Conservation (phyloP, 257 asterid genomes). For the Nicotiana knightiana region DNA sequence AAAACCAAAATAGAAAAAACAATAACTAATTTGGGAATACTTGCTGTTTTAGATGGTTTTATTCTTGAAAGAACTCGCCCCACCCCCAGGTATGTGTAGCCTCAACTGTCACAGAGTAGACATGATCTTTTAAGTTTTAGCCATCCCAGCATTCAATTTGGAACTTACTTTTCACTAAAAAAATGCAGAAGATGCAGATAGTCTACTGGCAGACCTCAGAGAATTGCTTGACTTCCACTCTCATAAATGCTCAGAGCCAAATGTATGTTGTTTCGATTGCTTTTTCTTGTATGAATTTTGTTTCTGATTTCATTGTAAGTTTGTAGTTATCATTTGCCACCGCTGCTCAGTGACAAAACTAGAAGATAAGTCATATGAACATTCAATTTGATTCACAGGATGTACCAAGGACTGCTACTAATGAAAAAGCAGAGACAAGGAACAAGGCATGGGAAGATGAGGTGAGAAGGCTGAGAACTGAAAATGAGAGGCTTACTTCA, state of each 20-base stretch:
- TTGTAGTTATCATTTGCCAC: background rate
- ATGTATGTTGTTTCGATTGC: conserved; percentile 29
- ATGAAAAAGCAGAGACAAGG: conserved; percentile 21
- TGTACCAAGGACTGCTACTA: conserved; percentile 23
- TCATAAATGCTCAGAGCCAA: conserved; percentile 31
- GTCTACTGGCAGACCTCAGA: conserved; percentile 54
- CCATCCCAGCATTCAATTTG: background rate
- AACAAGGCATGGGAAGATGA: conserved; percentile 40
- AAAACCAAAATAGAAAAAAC: background rate
- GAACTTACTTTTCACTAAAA: background rate
- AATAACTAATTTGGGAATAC: background rate
- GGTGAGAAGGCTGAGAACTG: conserved; percentile 45
- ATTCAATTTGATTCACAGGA: conserved; percentile 34
- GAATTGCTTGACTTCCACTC: conserved; percentile 43
- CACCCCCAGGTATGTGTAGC: background rate
- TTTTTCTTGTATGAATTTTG: background rate
- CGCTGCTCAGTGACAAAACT: background rate
- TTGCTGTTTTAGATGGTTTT: background rate
- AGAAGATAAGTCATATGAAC: background rate
- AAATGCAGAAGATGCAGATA: conserved; percentile 44
- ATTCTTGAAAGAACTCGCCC: background rate
- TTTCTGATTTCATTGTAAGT: background rate
- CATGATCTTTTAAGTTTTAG: background rate
- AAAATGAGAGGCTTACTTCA: conserved; percentile 34
- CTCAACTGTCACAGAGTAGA: background rate